phyloP scores from a whole-genome alignment of 2,329 filamentous ascomycete species.

The Sarocladiaceae sp. region DNA sequence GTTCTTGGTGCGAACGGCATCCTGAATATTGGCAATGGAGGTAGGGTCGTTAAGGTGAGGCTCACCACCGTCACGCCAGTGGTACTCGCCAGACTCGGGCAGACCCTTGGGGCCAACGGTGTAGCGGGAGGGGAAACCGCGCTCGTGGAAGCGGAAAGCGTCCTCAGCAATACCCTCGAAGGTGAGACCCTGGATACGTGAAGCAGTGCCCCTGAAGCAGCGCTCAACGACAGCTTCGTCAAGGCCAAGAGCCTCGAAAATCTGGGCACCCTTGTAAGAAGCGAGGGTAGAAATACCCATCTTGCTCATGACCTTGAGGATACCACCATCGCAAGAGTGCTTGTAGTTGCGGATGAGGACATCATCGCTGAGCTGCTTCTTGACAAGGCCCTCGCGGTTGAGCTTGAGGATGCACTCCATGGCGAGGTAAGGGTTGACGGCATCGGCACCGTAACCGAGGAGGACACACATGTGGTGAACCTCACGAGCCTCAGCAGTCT shows the following conservation, averaged over 20 bases:
- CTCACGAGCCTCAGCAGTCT: constrained; percentile 93
- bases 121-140: constrained; percentile 77
- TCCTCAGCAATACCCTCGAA: constrained; percentile 93
- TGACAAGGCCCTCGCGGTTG: constrained; percentile 86
- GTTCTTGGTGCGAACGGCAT: constrained; percentile 94
- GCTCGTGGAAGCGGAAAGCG: constrained; percentile 91
- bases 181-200: constrained; percentile 89
- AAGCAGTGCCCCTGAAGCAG: constrained; percentile 92
- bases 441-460: constrained; percentile 91
- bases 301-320: constrained; percentile 98
- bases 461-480: constrained; percentile 99
- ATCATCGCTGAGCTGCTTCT: constrained; percentile 80
- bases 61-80: constrained; percentile 96
- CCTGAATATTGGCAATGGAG: constrained; percentile 94
- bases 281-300: constrained; percentile 98
- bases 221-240: constrained; percentile 89
- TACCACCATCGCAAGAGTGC: constrained; percentile 92
- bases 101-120: constrained; percentile 76
- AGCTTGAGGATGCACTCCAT: constrained; percentile 98
- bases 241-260: constrained; percentile 92
- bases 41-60: constrained; percentile 92
- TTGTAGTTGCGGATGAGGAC: constrained; percentile 93
- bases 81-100: constrained; percentile 91
- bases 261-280: constrained; percentile 96
- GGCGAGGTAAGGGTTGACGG: constrained; percentile 89